Evolutionary conservation across 129 eudicot genomes (phyloP), one percentile per base, ranked within the genome.

Genomic region (Tagetes erecta): DNA sequence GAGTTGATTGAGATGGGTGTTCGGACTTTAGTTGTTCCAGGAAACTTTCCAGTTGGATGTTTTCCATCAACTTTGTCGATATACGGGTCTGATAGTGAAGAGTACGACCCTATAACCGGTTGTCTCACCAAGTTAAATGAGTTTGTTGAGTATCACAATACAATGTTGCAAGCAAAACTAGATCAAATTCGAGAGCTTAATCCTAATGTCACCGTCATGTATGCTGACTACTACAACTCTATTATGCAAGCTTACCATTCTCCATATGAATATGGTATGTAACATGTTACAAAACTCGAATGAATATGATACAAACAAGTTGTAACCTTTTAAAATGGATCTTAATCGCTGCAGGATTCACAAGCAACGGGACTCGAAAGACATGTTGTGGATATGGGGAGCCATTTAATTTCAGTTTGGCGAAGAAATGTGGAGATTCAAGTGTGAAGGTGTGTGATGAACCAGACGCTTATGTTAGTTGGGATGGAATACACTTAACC

Each of bases 1-100:
- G 56, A 50, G 56, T 13, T 50, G 7, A 50, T 50, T 50, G 5
- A 50, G 20, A 50, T 50, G 56, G 56, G 56, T 1, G 56, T 27
- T 50, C 12, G 13, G 13, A 50, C 56, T 50, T 6, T 50, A 50
- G 56, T 50, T 50, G 20, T 81, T n/a, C 80, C 84, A 9, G 84
- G 84, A 14, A 60, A 50, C 70, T 50, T 50, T 50, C 56, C 30
- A 50, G 27, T 20, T 20, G 27, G 27, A 20, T 20, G 27, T 20
- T 20, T 20, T 20, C 27, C 27, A 20, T 20, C 27, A 20, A 20
- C 27, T 20, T 20, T 20, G 27, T 20, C 27, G 27, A 20, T 9
- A 3, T 57, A 11, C 2, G n/a, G 8, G 38, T 31, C n/a, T 31
- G n/a, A 33, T 57, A 57, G 9, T n/a, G n/a, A 58, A 31, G 14